These are phyloP conservation scores for Heterobasidion parviporum DNA, from an alignment of 1,284 basidiomycete species.

Conservation along the genomic window DNA sequence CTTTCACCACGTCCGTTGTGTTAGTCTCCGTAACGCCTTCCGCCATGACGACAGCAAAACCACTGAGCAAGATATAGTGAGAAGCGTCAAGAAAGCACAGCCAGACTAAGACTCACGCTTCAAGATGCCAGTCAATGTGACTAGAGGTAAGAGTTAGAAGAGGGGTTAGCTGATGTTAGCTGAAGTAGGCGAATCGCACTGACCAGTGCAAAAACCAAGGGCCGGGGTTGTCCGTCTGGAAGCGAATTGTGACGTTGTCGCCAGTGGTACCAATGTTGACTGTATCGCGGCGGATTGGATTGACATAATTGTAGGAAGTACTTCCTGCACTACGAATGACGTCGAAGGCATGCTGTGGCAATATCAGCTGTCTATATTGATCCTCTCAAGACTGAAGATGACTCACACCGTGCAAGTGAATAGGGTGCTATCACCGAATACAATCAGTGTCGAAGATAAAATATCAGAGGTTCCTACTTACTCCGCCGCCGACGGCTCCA, in stretches of 20 bases:
- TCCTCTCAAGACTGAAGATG: background rate
- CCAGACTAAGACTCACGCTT: constrained; percentile 15
- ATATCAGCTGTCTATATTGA: too few species aligned
- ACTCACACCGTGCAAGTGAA: constrained; percentile 31
- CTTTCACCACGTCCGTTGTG: background rate
- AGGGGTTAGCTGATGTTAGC: background rate
- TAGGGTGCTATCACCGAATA: constrained; percentile 20
- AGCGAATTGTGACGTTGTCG: constrained; percentile 20
- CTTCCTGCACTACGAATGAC: constrained; percentile 19
- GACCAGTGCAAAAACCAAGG: constrained; percentile 39
- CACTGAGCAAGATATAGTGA: constrained; percentile 6
- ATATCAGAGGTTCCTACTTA: constrained; percentile 5
- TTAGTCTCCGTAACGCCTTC: constrained; percentile 15
- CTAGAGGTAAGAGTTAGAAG: constrained; percentile 1
- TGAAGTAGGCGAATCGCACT: background rate
- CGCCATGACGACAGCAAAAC: constrained; percentile 22
- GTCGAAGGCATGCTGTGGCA: constrained; percentile 16
- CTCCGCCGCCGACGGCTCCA: constrained; percentile 16
- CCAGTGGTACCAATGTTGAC: constrained; percentile 14
- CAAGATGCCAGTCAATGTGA: constrained; percentile 16
- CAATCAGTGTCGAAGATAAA: background rate
- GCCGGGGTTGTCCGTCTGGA: constrained; percentile 34
- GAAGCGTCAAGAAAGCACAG: background rate
- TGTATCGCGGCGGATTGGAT: constrained; percentile 24
- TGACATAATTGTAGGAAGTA: constrained; percentile 26